These are phyloP conservation scores for Mucor circinelloides DNA, from an alignment of 371 early-diverging fungal genomes.

Conservation along the genomic window DNA sequence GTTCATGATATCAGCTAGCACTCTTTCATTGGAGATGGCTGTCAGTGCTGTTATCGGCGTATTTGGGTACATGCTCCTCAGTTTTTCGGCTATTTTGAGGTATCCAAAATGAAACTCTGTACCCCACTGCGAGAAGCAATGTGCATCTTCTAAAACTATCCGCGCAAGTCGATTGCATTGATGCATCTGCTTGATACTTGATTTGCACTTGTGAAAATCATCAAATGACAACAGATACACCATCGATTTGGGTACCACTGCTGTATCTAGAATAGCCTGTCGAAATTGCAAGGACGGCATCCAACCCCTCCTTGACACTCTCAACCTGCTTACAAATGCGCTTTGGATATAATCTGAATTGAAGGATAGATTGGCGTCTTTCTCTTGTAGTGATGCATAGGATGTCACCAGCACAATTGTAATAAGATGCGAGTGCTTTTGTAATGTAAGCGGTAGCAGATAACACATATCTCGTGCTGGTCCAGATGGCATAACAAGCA, in stretches of 20 bases:
- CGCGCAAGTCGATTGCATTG: neutral
- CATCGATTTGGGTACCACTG: neutral
- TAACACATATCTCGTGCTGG: neutral
- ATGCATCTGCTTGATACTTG: neutral
- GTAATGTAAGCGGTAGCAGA: neutral
- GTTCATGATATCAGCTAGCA: neutral
- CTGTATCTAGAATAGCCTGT: neutral
- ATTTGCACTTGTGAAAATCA: neutral
- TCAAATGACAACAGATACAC: neutral
- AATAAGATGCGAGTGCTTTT: neutral
- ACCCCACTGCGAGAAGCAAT: slow-evolving; percentile 1
- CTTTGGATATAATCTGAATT: neutral
- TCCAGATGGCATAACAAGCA: slow-evolving; percentile 1
- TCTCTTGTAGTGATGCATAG: neutral
- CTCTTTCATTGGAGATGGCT: slow-evolving; percentile 3
- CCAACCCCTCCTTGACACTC: neutral
- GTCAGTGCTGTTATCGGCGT: slow-evolving; percentile 7
- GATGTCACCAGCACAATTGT: neutral
- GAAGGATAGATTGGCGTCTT: neutral
- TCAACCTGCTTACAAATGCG: neutral
- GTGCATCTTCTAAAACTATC: neutral
- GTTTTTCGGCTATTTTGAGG: neutral
- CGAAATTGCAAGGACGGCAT: neutral
- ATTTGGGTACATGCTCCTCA: neutral
- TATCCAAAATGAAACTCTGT: neutral